A percentile compares a stretch with the other conserved stretches of the same genome.
These are phyloP conservation scores for Isatis tinctoria DNA, from an alignment of 345 rosid genomes.

Conservation along the genomic window DNA sequence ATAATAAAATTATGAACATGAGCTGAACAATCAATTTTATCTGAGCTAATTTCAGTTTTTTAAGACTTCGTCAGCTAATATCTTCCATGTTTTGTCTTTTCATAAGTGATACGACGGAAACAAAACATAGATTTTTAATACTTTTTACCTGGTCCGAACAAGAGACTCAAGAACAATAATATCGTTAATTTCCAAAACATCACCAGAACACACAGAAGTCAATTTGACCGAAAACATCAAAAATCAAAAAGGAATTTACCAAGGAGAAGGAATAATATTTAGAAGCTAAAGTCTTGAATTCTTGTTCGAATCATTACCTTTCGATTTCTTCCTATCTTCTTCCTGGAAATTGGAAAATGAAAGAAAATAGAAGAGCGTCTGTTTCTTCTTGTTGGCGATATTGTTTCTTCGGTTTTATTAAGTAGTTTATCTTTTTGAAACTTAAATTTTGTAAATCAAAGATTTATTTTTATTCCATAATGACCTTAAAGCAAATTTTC, in stretches of 20 bases:
- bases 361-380: slow-evolving; percentile 10
- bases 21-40: not conserved
- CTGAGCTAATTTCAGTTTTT: not conserved
- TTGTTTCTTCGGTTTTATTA: slow-evolving; percentile 1
- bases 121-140: not conserved
- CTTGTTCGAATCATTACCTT: slow-evolving; percentile 14
- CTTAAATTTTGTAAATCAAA: not conserved
- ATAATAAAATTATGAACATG: not conserved
- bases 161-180: slow-evolving; percentile 15
- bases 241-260: not conserved
- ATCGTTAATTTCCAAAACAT: slow-evolving; percentile 4
- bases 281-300: not conserved
- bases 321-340: slow-evolving; percentile 2
- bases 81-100: not conserved
- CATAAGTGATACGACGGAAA: not conserved
- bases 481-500: slow-evolving; percentile 1
- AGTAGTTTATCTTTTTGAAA: slow-evolving; percentile 1
- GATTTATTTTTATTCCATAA: slow-evolving; percentile 7
- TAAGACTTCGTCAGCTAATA: not conserved
- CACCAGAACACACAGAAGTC: not conserved
- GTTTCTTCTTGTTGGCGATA: slow-evolving; percentile 22
- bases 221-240: not conserved
- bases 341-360: not conserved
- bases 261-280: not conserved
- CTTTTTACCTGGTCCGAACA: not conserved